phyloP scores from a whole-genome alignment of 805 yeast species.

The Lipomyces japonicus region DNA sequence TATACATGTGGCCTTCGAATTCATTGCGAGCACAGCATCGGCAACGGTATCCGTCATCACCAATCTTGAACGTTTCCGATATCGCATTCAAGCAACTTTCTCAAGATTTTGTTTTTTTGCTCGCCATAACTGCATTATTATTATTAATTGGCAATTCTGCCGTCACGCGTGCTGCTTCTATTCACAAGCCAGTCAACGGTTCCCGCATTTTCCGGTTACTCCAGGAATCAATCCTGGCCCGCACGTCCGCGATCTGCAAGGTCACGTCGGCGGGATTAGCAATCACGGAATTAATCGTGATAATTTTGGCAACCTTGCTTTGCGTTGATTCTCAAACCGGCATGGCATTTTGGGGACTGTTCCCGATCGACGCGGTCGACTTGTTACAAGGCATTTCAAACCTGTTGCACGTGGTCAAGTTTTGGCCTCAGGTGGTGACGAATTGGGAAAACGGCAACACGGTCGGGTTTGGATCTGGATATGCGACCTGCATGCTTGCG shows the following conservation, averaged over 20 bases:
- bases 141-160: not conserved
- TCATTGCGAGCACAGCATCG: not conserved
- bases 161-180: not conserved
- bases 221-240: not conserved
- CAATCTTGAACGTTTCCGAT: not conserved
- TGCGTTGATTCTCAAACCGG: slow-evolving; percentile 8
- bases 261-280: not conserved
- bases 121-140: not conserved
- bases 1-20: slow-evolving; percentile 8
- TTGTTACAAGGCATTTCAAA: slow-evolving; percentile 13
- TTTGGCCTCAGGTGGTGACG: slow-evolving; percentile 19
- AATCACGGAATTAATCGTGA: not conserved
- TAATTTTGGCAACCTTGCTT: slow-evolving; percentile 5
- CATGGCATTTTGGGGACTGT: slow-evolving; percentile 17
- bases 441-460: slow-evolving; percentile 17
- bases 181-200: not conserved
- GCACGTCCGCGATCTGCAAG: slow-evolving; percentile 10
- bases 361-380: slow-evolving; percentile 21
- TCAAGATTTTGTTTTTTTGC: not conserved
- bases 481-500: not conserved
- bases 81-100: not conserved
- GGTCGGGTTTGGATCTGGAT: slow-evolving; percentile 4
- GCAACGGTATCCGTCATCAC: slow-evolving; percentile 5
- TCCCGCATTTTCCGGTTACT: not conserved
- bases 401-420: slow-evolving; percentile 1